Evolutionary conservation across 148 eudicot species (phyloP).

Genomic region (Amaranthus hypochondriacus): DNA sequence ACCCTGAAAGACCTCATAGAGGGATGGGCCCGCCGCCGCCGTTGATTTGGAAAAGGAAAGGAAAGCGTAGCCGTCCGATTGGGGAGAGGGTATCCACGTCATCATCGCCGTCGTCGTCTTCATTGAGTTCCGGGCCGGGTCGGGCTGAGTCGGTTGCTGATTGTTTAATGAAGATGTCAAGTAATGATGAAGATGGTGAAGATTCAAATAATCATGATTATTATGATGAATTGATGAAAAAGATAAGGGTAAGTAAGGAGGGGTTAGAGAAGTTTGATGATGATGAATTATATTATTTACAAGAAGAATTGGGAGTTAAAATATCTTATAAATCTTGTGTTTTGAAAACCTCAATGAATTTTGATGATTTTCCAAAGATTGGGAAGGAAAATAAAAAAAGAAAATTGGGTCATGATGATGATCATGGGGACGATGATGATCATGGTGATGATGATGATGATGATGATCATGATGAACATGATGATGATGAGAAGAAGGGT

Average conservation of each 20-base stretch:
- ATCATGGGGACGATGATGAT: neutral
- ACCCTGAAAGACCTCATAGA: conserved; percentile 41
- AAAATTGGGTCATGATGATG: neutral
- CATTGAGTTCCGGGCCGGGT: neutral
- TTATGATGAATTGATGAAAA: neutral
- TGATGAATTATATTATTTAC: neutral
- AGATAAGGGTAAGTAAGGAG: neutral
- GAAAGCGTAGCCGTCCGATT: neutral
- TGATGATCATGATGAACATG: neutral
- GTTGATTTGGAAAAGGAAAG: neutral
- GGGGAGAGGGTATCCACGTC: neutral
- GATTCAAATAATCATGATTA: neutral
- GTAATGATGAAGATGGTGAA: neutral
- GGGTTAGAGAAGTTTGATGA: neutral
- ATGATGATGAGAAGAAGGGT: neutral
- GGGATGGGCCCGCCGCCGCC: conserved; percentile 38
- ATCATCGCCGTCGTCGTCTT: neutral
- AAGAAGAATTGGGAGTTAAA: neutral
- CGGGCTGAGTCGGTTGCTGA: neutral
- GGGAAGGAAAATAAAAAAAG: conserved; percentile 2
- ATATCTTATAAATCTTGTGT: neutral
- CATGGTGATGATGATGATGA: neutral
- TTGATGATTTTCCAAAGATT: neutral
- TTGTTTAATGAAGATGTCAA: neutral
- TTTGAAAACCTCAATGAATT: neutral